phyloP scores from a whole-genome alignment of 495 filamentous ascomycete genomes.

The Penicillium psychrofluorescens region DNA sequence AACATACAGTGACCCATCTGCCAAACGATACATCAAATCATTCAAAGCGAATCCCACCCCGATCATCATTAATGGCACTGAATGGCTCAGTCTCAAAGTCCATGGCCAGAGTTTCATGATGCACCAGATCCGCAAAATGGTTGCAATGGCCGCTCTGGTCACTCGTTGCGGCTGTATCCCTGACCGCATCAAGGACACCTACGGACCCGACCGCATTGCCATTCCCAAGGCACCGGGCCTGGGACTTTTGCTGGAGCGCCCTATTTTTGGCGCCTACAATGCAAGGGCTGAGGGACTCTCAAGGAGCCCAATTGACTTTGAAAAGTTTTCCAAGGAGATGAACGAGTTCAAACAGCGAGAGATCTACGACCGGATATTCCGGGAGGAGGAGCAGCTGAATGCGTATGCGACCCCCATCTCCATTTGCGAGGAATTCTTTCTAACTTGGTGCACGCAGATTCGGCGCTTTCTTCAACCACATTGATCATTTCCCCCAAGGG shows the following conservation, averaged over 20 bases:
- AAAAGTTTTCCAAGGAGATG: constrained; percentile 67
- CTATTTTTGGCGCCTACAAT: constrained; percentile 86
- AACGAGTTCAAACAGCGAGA: constrained; percentile 83
- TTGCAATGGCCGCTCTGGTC: constrained; percentile 80
- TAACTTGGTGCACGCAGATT: constrained; percentile 43
- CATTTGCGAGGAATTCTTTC: background rate
- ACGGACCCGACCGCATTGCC: constrained; percentile 56
- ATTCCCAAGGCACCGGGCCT: constrained; percentile 92
- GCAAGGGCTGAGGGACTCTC: constrained; percentile 38
- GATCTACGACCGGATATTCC: constrained; percentile 88
- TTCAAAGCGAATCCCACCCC: constrained; percentile 68
- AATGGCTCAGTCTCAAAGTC: constrained; percentile 93
- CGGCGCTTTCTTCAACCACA: constrained; percentile 73
- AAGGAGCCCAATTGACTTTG: constrained; percentile 70
- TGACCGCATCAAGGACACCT: constrained; percentile 60
- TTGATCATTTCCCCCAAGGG: constrained; percentile 66
- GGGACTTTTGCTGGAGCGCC: constrained; percentile 80
- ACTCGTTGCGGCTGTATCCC: constrained; percentile 71
- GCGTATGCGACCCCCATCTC: constrained; percentile 44
- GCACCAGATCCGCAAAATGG: constrained; percentile 99
- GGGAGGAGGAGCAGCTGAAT: constrained; percentile 73
- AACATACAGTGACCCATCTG: constrained; percentile 64
- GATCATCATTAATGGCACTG: constrained; percentile 77
- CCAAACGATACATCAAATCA: constrained; percentile 81
- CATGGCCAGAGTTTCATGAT: constrained; percentile 99